phyloP scores from a whole-genome alignment of 164 flowering plant genomes.

The Nelumbo lutea region DNA sequence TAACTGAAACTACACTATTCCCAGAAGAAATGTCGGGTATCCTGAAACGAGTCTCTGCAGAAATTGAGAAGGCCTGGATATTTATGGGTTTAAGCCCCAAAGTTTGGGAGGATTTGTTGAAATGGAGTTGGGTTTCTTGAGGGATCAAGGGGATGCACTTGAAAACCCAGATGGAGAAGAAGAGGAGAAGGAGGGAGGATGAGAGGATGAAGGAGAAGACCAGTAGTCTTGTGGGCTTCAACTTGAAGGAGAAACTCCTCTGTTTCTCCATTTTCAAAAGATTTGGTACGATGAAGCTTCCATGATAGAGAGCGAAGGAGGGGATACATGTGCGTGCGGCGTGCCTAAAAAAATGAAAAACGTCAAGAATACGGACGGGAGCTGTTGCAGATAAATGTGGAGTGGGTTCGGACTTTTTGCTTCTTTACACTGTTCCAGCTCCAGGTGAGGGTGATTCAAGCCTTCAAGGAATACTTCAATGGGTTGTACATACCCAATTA shows the following conservation, averaged over 20 bases:
- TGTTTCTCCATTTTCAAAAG: slow-evolving; percentile 56
- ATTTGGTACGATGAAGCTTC: slow-evolving; percentile 1
- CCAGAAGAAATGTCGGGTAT: slow-evolving; percentile 25
- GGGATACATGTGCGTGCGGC: not conserved
- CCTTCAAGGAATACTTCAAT: too few relatives aligned
- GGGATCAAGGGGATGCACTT: slow-evolving; percentile 28
- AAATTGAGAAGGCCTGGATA: slow-evolving; percentile 19
- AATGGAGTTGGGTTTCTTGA: slow-evolving; percentile 26
- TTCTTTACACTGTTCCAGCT: too few relatives aligned
- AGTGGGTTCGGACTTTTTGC: too few relatives aligned
- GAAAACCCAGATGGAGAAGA: slow-evolving; percentile 46
- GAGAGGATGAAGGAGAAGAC: slow-evolving; percentile 46
- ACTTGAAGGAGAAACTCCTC: slow-evolving; percentile 55
- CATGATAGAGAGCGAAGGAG: not conserved
- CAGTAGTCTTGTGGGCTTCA: slow-evolving; percentile 41
- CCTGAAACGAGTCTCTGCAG: slow-evolving; percentile 27
- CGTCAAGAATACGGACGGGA: too few relatives aligned
- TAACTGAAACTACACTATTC: slow-evolving; percentile 15
- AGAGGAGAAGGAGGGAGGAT: slow-evolving; percentile 40
- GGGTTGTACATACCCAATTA: too few relatives aligned
- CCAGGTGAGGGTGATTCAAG: too few relatives aligned
- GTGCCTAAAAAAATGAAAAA: not conserved
- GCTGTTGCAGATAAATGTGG: too few relatives aligned
- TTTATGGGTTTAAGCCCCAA: slow-evolving; percentile 17
- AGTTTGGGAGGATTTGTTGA: slow-evolving; percentile 23